These are phyloP conservation scores for Cordyceps militaris DNA, from an alignment of 2,329 filamentous ascomycete genomes.

Conservation along the genomic window DNA sequence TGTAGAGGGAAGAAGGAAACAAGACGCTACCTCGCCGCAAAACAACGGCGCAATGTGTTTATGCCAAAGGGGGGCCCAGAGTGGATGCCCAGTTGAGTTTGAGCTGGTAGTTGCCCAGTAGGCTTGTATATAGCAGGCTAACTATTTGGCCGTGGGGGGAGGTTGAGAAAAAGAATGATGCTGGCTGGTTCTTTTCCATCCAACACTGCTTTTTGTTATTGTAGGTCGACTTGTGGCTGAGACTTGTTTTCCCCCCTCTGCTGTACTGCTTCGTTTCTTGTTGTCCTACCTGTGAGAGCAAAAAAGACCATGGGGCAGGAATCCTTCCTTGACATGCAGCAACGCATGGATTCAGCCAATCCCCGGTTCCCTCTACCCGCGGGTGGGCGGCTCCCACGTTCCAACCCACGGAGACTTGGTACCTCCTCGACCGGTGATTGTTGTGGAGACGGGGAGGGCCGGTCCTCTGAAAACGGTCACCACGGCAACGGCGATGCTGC, in stretches of 20 bases:
- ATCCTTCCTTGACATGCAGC: no score
- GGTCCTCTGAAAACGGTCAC: conserved; percentile 13
- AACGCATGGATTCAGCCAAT: no score
- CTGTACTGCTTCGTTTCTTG: no score
- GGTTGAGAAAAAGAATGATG: no score
- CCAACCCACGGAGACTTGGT: background rate
- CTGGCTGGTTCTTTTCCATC: no score
- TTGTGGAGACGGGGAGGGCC: conserved; percentile 14
- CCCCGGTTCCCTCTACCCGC: background rate
- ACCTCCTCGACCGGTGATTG: background rate
- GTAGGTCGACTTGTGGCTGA: background rate
- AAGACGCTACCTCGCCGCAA: conserved; percentile 14
- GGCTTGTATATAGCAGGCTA: no score
- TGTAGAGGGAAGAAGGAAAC: background rate
- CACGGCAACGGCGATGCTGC: conserved; percentile 17
- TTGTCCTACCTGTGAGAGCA: background rate
- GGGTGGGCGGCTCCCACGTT: background rate
- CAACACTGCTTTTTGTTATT: background rate
- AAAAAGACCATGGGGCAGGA: no score
- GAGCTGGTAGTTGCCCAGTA: no score
- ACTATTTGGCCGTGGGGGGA: no score
- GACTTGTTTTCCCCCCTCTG: no score
- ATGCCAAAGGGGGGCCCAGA: background rate
- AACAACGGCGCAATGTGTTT: conserved; percentile 3
- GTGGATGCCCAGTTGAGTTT: no score